Conservation (phyloP, 176 grass and related monocot genomes). For the Phoenix roebelenii region DNA sequence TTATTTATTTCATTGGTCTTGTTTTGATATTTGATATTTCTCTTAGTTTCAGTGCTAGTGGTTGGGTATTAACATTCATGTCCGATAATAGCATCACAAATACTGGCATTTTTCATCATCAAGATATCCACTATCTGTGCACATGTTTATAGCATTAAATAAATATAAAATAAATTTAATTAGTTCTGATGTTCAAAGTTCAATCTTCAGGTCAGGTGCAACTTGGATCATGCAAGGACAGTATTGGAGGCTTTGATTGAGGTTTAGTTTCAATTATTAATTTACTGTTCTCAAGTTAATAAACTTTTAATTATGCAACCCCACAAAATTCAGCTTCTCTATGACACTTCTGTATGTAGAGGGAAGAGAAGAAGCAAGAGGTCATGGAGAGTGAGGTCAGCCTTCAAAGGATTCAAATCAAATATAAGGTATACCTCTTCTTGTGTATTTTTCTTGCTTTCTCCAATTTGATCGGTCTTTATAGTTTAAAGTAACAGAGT, state of each 20-base stretch:
- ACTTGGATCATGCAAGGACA: constrained; percentile 88
- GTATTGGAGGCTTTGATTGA: constrained; percentile 79
- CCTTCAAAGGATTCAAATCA: constrained; percentile 80
- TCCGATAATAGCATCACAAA: no score
- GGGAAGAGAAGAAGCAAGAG: constrained; percentile 90
- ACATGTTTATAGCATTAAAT: no score
- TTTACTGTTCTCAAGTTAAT: background rate
- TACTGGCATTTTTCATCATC: no score
- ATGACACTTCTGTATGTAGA: constrained; percentile 31
- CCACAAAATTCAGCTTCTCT: background rate
- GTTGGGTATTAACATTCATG: no score
- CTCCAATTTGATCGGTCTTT: background rate
- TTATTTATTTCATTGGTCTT: no score
- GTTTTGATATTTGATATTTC: no score
- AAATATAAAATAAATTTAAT: no score
- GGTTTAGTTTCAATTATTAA: constrained; percentile 23
- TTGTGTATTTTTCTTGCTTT: background rate
- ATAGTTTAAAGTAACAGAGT: background rate
- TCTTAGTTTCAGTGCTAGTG: no score
- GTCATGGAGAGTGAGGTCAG: constrained; percentile 71
- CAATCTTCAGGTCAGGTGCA: constrained; percentile 58
- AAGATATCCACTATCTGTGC: no score
- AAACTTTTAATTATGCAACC: background rate
- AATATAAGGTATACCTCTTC: constrained; percentile 60
- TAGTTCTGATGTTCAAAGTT: constrained; percentile 18